Evolutionary conservation across 805 yeast species (phyloP).

Genomic region (Komagataella ulmi): DNA sequence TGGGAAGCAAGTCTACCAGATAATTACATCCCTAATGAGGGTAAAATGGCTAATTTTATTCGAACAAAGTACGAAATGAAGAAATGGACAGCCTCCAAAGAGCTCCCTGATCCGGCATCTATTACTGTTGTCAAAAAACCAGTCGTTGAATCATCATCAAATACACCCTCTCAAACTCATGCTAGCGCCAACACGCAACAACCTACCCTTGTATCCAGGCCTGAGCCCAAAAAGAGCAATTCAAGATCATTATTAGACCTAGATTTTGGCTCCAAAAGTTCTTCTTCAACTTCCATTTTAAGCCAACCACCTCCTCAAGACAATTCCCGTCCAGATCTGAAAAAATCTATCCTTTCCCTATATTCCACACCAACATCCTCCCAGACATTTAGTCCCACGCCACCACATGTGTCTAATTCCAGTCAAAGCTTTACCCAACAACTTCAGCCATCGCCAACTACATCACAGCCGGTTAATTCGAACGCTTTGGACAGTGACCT

Average conservation of each 20-base stretch:
- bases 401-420: constrained; percentile 9
- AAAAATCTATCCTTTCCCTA: constrained; percentile 80
- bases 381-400: constrained; percentile 25
- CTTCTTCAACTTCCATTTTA: not conserved
- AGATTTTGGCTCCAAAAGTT: constrained; percentile 11
- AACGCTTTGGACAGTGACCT: constrained; percentile 42
- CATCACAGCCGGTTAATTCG: constrained; percentile 2
- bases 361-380: constrained; percentile 53
- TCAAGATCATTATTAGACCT: constrained; percentile 12
- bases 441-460: not conserved
- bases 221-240: constrained; percentile 5
- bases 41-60: constrained; percentile 80
- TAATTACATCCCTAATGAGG: constrained; percentile 63
- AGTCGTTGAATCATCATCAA: not conserved
- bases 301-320: constrained; percentile 1
- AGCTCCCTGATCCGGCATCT: constrained; percentile 47
- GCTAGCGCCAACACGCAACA: constrained; percentile 4
- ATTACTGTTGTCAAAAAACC: constrained; percentile 7
- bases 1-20: constrained; percentile 79
- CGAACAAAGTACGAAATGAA: constrained; percentile 84
- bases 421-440: constrained; percentile 1
- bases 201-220: constrained; percentile 6
- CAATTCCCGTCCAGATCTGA: constrained; percentile 63
- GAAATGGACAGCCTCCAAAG: constrained; percentile 61
- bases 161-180: constrained; percentile 4